Percentiles rank a stretch among this genome's conserved stretches.
Conservation (phyloP, 2,329 filamentous ascomycete genomes). For the Claviceps paspali region DNA sequence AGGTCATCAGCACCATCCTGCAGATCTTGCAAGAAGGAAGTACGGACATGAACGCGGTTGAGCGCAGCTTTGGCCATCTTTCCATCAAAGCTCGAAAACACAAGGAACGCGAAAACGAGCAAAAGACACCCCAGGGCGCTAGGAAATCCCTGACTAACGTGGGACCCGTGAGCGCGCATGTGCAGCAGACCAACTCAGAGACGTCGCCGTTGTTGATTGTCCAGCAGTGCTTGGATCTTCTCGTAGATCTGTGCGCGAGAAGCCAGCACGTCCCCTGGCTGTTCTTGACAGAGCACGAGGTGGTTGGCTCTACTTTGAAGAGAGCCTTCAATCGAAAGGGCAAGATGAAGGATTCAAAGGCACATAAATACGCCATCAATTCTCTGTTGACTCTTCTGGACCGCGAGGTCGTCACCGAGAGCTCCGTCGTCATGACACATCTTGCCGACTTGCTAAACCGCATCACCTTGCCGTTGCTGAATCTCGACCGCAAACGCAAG, state of each 20-base stretch:
- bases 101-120: slow-evolving; percentile 41
- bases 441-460: slow-evolving; percentile 75
- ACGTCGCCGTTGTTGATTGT: slow-evolving; percentile 90
- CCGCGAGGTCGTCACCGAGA: slow-evolving; percentile 91
- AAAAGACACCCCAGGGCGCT: slow-evolving; percentile 65
- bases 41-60: slow-evolving; percentile 80
- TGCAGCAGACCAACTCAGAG: slow-evolving; percentile 53
- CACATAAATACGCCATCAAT: slow-evolving; percentile 82
- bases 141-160: slow-evolving; percentile 59
- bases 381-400: slow-evolving; percentile 77
- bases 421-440: slow-evolving; percentile 90
- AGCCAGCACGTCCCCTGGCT: slow-evolving; percentile 80
- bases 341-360: slow-evolving; percentile 72
- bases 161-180: slow-evolving; percentile 22
- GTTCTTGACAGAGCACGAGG: slow-evolving; percentile 88
- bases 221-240: slow-evolving; percentile 78
- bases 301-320: slow-evolving; percentile 58
- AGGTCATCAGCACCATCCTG: slow-evolving; percentile 83
- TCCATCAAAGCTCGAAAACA: slow-evolving; percentile 81
- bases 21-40: slow-evolving; percentile 94
- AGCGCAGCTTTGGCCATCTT: slow-evolving; percentile 86
- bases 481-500: slow-evolving; percentile 49
- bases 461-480: slow-evolving; percentile 74
- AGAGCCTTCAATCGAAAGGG: slow-evolving; percentile 65
- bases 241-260: slow-evolving; percentile 70